Evolutionary conservation across 225 moss, liverwort and hornwort genomes (phyloP), one percentile per base, ranked within the genome.

Genomic region (Bryoerythrophyllum caledonicum): DNA sequence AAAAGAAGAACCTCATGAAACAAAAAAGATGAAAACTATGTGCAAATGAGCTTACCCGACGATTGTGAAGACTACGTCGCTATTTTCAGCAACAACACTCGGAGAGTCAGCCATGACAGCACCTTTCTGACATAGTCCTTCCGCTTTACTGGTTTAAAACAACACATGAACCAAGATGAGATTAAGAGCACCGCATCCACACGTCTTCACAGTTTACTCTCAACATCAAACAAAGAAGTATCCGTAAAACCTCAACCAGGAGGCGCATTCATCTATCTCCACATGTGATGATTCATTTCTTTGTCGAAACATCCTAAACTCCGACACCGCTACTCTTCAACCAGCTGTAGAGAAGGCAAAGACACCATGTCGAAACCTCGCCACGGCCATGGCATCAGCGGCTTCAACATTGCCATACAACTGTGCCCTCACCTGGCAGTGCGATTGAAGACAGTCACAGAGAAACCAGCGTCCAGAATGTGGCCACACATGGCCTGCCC

Each of bases 401-500:
- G 40, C 62, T 61, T 14, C 37, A 44, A 12, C 46, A 60, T 8
- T 5, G 25, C 32, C 60, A 64, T 3, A 37, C 46, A 32, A 24
- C 24, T 61, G 9, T 8, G 23, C 26, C 41, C 74, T 59, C 66
- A 94, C 94, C 94, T 97, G 58, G 92, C 81, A 65, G 92, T 94
- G 73, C 94, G 90, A 83, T 93, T 94, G 76, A 84, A 94, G 65
- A 97, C 91, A 68, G 89, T 85, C 40, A 97, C 85, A 71, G 86
- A 81, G 71, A 87, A 97, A 74, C 96, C 96, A 65, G 96, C 91
- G 23, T 88, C 89, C 68, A 92, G 86, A 74, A 97, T 91, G 74
- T 94, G 96, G 73, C 92, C 91, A 78, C 92, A 94, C 96, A 94
- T 97, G 27, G 91, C 94, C 82, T 94, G 86, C 41, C 96, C 96